A percentile compares a stretch with the other conserved stretches of the same genome.
phyloP scores from a whole-genome alignment of 2,329 filamentous ascomycete species.

The Byssoonygena ceratinophila region DNA sequence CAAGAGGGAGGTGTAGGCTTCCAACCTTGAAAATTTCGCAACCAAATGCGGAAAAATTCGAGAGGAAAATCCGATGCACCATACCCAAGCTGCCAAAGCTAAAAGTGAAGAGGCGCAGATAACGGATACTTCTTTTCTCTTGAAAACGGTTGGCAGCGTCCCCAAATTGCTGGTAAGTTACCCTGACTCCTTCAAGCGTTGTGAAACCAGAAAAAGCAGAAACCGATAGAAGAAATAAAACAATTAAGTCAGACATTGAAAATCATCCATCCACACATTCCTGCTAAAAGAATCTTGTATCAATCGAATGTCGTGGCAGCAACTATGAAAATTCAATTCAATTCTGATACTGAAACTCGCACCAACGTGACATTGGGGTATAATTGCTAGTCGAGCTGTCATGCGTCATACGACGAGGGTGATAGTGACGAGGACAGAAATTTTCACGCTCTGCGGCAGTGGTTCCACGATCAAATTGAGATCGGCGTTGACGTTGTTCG shows the following conservation, averaged over 20 bases:
- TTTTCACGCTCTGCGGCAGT: conserved; percentile 55
- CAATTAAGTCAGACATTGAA: neutral
- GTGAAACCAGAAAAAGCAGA: conserved; percentile 11
- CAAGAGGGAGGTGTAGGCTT: conserved; percentile 8
- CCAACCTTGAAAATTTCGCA: conserved; percentile 11
- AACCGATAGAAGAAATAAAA: neutral
- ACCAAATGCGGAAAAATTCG: conserved; percentile 12
- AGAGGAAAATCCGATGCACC: conserved; percentile 20
- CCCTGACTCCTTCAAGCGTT: conserved; percentile 9
- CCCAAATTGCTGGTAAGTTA: conserved; percentile 19
- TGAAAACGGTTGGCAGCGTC: conserved; percentile 17
- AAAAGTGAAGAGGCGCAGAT: conserved; percentile 16
- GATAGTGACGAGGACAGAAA: conserved; percentile 11
- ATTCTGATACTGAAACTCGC: conserved; percentile 2
- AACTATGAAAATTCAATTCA: neutral
- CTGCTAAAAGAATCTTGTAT: neutral
- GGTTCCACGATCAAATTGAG: conserved; percentile 73
- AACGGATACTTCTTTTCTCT: conserved; percentile 11
- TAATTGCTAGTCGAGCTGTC: neutral
- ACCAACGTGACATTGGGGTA: neutral
- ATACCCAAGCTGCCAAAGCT: conserved; percentile 20
- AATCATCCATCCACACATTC: neutral
- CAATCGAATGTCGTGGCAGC: neutral
- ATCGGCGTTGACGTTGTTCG: conserved; percentile 64
- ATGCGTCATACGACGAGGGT: conserved; percentile 10